Conservation (phyloP, 2,329 filamentous ascomycete genomes). For the Aspergillus costaricaensis region DNA sequence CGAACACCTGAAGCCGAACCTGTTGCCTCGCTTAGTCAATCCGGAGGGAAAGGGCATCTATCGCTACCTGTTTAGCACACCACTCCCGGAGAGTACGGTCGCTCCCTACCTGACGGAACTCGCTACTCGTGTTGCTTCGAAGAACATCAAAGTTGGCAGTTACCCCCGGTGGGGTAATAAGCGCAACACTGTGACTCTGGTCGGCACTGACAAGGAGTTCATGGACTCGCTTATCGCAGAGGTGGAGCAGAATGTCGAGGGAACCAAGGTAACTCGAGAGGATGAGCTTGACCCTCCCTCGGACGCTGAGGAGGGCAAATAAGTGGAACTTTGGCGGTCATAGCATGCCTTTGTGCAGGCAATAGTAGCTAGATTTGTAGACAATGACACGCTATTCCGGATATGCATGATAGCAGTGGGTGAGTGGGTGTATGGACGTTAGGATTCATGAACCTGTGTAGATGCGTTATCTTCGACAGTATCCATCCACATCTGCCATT, state of each 20-base stretch:
- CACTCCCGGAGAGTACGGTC: constrained; percentile 80
- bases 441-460: no score
- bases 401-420: background rate
- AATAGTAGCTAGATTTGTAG: constrained; percentile 1
- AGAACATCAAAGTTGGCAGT: constrained; percentile 89
- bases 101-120: constrained; percentile 81
- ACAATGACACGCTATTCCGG: background rate
- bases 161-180: constrained; percentile 91
- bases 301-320: constrained; percentile 21
- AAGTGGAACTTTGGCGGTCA: background rate
- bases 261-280: constrained; percentile 68
- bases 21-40: constrained; percentile 72
- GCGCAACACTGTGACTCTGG: constrained; percentile 86
- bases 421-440: background rate
- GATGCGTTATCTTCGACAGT: background rate
- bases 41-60: constrained; percentile 78
- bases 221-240: constrained; percentile 78
- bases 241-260: constrained; percentile 74
- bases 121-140: constrained; percentile 69
- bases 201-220: constrained; percentile 71
- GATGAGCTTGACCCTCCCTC: constrained; percentile 65
- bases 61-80: constrained; percentile 82
- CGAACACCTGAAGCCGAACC: constrained; percentile 69
- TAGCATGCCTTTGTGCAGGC: background rate
- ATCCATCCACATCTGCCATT: no score